Evolutionary conservation across 768 basidiomycete genomes (phyloP).

Genomic region (Kwoniella shandongensis): DNA sequence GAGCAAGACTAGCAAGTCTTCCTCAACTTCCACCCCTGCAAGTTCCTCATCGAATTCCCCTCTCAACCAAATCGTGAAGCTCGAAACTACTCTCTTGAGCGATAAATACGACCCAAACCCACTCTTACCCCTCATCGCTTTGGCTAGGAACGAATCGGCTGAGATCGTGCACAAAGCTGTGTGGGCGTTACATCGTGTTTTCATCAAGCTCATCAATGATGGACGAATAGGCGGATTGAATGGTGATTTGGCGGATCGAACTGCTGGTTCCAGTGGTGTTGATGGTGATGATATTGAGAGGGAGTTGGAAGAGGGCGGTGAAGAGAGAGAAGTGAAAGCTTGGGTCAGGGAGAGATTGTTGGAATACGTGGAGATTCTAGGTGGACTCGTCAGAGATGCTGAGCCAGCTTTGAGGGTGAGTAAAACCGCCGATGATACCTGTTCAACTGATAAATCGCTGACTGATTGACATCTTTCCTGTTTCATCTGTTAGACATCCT

Average conservation of each 20-base stretch:
- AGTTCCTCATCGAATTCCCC: slow-evolving; percentile 13
- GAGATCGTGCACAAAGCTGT: slow-evolving; percentile 69
- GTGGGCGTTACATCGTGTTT: slow-evolving; percentile 78
- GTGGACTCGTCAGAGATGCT: slow-evolving; percentile 70
- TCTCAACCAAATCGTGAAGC: slow-evolving; percentile 35
- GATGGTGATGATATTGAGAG: slow-evolving; percentile 32
- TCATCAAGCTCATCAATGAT: slow-evolving; percentile 64
- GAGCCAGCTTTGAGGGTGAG: slow-evolving; percentile 73
- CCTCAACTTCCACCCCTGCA: neutral
- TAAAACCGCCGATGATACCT: slow-evolving; percentile 6
- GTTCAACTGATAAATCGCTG: too few relatives aligned
- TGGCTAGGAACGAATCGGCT: slow-evolving; percentile 59
- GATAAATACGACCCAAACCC: slow-evolving; percentile 68
- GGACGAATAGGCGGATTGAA: slow-evolving; percentile 58
- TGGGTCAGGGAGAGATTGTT: slow-evolving; percentile 80
- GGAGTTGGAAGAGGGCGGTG: slow-evolving; percentile 56
- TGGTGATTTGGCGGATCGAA: slow-evolving; percentile 11
- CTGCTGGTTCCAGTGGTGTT: neutral
- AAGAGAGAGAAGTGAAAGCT: slow-evolving; percentile 61
- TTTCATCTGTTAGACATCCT: slow-evolving; percentile 30
- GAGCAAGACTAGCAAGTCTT: slow-evolving; percentile 6
- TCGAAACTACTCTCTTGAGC: slow-evolving; percentile 61
- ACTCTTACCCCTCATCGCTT: slow-evolving; percentile 69
- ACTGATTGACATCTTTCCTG: neutral
- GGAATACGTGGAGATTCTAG: slow-evolving; percentile 68